These are phyloP conservation scores for Camelina hispida DNA, from an alignment of 345 rosid genomes.

Conservation along the genomic window DNA sequence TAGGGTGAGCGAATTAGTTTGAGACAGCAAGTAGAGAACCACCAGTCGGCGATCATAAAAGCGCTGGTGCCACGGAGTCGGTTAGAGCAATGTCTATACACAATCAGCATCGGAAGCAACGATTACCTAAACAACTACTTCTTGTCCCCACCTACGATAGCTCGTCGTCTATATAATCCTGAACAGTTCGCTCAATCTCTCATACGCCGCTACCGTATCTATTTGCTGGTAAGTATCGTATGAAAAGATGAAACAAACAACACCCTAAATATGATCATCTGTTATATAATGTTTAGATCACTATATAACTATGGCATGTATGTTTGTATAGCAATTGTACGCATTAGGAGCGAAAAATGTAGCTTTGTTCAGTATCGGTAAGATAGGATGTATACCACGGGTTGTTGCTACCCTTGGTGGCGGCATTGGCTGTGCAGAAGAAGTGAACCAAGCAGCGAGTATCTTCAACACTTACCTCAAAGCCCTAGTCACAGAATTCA, in stretches of 20 bases:
- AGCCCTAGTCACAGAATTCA: conserved; percentile 31
- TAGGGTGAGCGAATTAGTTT: conserved; percentile 56
- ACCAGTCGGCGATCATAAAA: conserved; percentile 36
- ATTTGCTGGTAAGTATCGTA: conserved; percentile 24
- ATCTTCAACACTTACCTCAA: conserved; percentile 41
- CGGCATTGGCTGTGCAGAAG: conserved; percentile 42
- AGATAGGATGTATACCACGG: conserved; percentile 45
- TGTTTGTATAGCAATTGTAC: conserved; percentile 38
- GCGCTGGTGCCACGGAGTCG: conserved; percentile 26
- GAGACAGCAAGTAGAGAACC: conserved; percentile 51
- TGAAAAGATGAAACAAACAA: background rate
- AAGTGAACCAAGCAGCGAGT: conserved; percentile 38
- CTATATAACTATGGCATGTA: background rate
- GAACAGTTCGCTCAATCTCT: conserved; percentile 44
- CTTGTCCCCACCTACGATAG: conserved; percentile 35
- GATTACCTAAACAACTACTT: conserved; percentile 66
- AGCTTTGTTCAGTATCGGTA: conserved; percentile 42
- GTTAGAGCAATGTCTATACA: conserved; percentile 51
- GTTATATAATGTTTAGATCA: background rate
- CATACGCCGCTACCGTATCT: conserved; percentile 21
- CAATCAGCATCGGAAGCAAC: conserved; percentile 53
- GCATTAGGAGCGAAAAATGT: conserved; percentile 45
- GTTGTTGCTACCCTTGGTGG: conserved; percentile 22
- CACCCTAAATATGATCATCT: background rate
- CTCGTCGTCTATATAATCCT: conserved; percentile 33